Conservation (phyloP, 148 eudicot species). For the Amaranthus hypochondriacus region DNA sequence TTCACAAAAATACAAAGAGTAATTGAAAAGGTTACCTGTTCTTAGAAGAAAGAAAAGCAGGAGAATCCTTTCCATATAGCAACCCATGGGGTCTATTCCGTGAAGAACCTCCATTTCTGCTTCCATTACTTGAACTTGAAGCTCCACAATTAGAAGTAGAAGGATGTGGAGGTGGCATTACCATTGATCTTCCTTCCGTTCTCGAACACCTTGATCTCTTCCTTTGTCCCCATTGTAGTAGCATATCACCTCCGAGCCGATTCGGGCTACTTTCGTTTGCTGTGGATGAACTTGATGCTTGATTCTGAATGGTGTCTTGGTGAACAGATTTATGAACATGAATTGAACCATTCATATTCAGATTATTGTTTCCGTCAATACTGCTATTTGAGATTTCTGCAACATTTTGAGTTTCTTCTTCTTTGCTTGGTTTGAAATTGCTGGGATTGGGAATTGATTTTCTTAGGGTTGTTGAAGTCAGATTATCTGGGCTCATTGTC, state of each 20-base stretch:
- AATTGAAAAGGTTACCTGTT: conserved; percentile 3
- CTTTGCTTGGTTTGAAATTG: conserved; percentile 22
- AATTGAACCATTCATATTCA: neutral
- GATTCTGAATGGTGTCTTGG: neutral
- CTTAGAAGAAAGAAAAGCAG: conserved; percentile 5
- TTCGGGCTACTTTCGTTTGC: conserved; percentile 1
- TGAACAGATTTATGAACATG: neutral
- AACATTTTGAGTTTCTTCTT: conserved; percentile 18
- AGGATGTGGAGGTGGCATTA: conserved; percentile 21
- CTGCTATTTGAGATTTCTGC: neutral
- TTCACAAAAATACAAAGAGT: neutral
- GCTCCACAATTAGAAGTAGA: neutral
- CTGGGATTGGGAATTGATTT: conserved; percentile 1
- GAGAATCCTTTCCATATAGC: conserved; percentile 10
- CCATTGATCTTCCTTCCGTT: conserved; percentile 19
- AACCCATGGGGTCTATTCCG: conserved; percentile 14
- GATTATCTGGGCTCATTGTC: conserved; percentile 24
- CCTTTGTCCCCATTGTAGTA: conserved; percentile 44
- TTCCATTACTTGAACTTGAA: conserved; percentile 6
- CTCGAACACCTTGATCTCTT: conserved; percentile 43
- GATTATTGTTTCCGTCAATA: neutral
- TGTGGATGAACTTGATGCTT: neutral
- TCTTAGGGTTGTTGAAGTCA: conserved; percentile 23
- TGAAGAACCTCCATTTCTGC: conserved; percentile 5
- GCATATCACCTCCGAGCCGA: neutral